phyloP scores from a whole-genome alignment of 805 yeast species.

The Pichia phayaonensis region DNA sequence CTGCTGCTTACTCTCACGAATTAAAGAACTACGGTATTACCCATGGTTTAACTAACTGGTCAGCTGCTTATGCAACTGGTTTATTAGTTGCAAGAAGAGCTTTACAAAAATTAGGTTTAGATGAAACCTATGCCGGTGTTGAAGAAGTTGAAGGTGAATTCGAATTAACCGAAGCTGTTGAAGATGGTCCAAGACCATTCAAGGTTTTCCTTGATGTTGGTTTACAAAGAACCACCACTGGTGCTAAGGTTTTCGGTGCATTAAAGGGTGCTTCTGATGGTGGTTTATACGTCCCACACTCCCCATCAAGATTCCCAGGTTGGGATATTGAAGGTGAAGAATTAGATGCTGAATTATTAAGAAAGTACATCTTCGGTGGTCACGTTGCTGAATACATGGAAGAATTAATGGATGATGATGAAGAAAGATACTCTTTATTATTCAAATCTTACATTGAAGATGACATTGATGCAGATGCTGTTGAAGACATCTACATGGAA shows the following conservation, averaged over 20 bases:
- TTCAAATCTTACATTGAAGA: slow-evolving; percentile 96
- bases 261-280: slow-evolving; percentile 99
- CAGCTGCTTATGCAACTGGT: slow-evolving; percentile 99
- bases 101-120: slow-evolving; percentile 93
- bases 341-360: slow-evolving; percentile 92
- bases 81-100: slow-evolving; percentile 98
- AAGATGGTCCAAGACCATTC: slow-evolving; percentile 99
- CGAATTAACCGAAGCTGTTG: slow-evolving; percentile 97
- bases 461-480: slow-evolving; percentile 92
- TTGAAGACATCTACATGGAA: slow-evolving; percentile 90
- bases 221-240: slow-evolving; percentile 99
- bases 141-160: slow-evolving; percentile 99
- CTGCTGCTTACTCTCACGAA: slow-evolving; percentile 99
- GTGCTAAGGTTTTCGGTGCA: slow-evolving; percentile 99
- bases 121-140: slow-evolving; percentile 97
- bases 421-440: slow-evolving; percentile 95
- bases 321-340: slow-evolving; percentile 99
- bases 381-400: slow-evolving; percentile 99
- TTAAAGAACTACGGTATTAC: slow-evolving; percentile 95
- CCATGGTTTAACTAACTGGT: slow-evolving; percentile 99
- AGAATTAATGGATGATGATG: slow-evolving; percentile 99
- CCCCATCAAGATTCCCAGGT: slow-evolving; percentile 99
- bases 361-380: slow-evolving; percentile 99
- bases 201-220: slow-evolving; percentile 99
- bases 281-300: slow-evolving; percentile 98